A percentile compares a stretch with the other conserved stretches of the same genome.
phyloP scores from a whole-genome alignment of 2,329 filamentous ascomycete genomes.

The Pseudovirgaria hyperparasitica region DNA sequence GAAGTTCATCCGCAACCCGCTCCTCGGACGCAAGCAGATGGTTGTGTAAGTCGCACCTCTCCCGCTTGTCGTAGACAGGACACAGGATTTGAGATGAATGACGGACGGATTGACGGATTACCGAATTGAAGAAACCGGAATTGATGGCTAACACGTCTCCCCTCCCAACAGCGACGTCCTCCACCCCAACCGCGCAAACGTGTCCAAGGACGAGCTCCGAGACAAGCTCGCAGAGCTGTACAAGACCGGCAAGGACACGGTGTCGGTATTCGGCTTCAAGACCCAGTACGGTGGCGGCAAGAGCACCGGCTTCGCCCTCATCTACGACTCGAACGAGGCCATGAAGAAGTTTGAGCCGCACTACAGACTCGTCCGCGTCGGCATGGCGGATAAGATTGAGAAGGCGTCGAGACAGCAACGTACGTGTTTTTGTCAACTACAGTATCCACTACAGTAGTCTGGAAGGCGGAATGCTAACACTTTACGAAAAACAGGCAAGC shows the following conservation, averaged over 20 bases:
- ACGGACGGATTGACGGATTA: slow-evolving; percentile 9
- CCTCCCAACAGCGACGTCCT: slow-evolving; percentile 84
- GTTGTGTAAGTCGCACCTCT: slow-evolving; percentile 59
- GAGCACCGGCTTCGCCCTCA: slow-evolving; percentile 95
- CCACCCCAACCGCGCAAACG: slow-evolving; percentile 95
- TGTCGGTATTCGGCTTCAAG: slow-evolving; percentile 95
- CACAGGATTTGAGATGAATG: slow-evolving; percentile 12
- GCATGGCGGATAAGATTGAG: slow-evolving; percentile 88
- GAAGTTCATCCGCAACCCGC: slow-evolving; percentile 99
- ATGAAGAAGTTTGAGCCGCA: slow-evolving; percentile 99
- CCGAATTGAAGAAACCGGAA: not conserved
- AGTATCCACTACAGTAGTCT: slow-evolving; percentile 2
- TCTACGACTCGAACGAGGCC: slow-evolving; percentile 96
- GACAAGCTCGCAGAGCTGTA: slow-evolving; percentile 89
- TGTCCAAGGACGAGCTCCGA: slow-evolving; percentile 98
- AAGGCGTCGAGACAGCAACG: slow-evolving; percentile 97
- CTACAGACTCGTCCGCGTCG: slow-evolving; percentile 92
- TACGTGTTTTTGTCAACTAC: slow-evolving; percentile 44
- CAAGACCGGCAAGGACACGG: slow-evolving; percentile 96
- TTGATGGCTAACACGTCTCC: slow-evolving; percentile 8
- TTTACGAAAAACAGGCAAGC: slow-evolving; percentile 63
- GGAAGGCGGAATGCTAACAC: slow-evolving; percentile 16
- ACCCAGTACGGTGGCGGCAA: slow-evolving; percentile 99
- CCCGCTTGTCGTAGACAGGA: slow-evolving; percentile 5
- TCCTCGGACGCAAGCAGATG: slow-evolving; percentile 98